These are phyloP conservation scores for Madurella fahalii DNA, from an alignment of 2,329 filamentous ascomycete species.

Conservation along the genomic window DNA sequence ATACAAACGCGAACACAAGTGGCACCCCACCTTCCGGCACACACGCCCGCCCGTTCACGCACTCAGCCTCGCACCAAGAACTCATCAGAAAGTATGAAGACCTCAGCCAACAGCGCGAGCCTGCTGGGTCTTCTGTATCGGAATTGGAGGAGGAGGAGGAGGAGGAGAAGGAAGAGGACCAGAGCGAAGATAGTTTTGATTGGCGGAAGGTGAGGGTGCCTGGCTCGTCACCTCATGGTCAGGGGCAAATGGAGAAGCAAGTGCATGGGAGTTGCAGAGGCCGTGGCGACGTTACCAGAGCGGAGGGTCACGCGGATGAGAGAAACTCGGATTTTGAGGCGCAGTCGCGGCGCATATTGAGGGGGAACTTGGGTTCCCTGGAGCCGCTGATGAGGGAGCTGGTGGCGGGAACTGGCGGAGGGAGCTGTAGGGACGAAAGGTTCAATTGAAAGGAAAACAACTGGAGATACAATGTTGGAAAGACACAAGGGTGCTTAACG, in stretches of 20 bases:
- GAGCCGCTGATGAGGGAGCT: slow-evolving; percentile 14
- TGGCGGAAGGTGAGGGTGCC: not conserved
- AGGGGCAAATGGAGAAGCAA: not conserved
- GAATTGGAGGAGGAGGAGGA: not conserved
- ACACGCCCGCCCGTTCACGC: too few species aligned
- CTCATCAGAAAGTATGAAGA: slow-evolving; percentile 38
- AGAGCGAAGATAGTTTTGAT: not conserved
- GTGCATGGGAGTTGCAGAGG: not conserved
- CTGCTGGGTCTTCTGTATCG: too few species aligned
- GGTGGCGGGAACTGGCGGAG: not conserved
- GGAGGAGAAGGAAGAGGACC: not conserved
- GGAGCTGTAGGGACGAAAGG: not conserved
- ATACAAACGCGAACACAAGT: too few species aligned
- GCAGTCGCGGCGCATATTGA: not conserved
- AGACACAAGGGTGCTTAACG: too few species aligned
- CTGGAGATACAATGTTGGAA: too few species aligned
- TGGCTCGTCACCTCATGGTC: not conserved
- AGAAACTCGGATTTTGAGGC: too few species aligned
- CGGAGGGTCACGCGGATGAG: too few species aligned
- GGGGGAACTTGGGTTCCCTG: not conserved
- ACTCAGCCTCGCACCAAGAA: slow-evolving; percentile 29
- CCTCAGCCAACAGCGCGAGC: slow-evolving; percentile 39
- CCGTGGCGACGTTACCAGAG: too few species aligned
- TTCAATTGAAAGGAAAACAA: not conserved
- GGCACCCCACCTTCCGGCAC: not conserved